Percentiles rank a stretch among this genome's conserved stretches.
Conservation (phyloP, 352 stramenopile species). For the Elongisporangium senticosum region DNA sequence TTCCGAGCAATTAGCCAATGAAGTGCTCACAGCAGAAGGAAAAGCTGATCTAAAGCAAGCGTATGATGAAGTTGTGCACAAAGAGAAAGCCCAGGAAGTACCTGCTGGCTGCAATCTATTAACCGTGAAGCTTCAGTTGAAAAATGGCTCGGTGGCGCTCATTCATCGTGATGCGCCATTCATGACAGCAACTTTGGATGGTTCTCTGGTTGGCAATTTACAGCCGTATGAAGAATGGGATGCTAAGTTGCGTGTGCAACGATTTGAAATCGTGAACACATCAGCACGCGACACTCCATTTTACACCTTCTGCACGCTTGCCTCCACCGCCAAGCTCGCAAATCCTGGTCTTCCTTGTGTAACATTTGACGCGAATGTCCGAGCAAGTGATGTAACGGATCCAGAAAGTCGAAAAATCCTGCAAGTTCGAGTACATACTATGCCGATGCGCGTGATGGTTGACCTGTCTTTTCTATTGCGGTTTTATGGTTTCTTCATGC, state of each 20-base stretch:
- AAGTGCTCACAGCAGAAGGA: constrained; percentile 60
- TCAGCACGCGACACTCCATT: constrained; percentile 37
- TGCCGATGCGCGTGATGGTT: constrained; percentile 65
- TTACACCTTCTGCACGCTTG: constrained; percentile 57
- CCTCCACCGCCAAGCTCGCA: constrained; percentile 14
- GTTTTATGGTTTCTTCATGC: constrained; percentile 67
- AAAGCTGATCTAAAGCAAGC: constrained; percentile 62
- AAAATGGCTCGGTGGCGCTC: constrained; percentile 41
- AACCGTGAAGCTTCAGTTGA: constrained; percentile 58
- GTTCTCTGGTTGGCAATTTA: constrained; percentile 51
- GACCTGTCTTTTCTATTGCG: constrained; percentile 68
- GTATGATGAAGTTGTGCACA: constrained; percentile 64
- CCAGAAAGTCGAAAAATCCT: constrained; percentile 7
- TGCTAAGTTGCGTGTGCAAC: constrained; percentile 45
- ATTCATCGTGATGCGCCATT: constrained; percentile 47
- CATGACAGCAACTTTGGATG: constrained; percentile 36
- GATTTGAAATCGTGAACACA: constrained; percentile 65
- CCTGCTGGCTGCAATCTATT: constrained; percentile 65
- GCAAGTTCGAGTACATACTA: constrained; percentile 41
- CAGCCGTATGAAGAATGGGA: constrained; percentile 71
- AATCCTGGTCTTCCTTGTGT: constrained; percentile 30
- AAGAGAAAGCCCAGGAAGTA: constrained; percentile 36
- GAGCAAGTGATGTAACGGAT: constrained; percentile 8
- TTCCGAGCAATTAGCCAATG: constrained; percentile 6
- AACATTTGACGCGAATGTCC: constrained; percentile 35